Base-by-base conservation (phyloP, 1,284 basidiomycete genomes). In the Cerrena zonata region DNA sequence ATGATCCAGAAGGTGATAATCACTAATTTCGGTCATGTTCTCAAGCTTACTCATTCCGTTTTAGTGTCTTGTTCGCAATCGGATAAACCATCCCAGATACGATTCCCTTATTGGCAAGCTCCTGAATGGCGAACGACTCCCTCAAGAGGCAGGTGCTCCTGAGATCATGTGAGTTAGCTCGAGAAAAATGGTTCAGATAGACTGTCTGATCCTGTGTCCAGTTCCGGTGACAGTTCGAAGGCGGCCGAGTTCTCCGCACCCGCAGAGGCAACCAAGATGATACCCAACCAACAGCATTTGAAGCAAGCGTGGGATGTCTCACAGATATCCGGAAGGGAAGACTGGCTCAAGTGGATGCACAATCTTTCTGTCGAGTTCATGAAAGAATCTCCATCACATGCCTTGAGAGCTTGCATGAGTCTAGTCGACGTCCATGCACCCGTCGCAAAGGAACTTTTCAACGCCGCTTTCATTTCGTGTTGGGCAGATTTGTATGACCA, bases 271-370 rank as follows among this genome's bases (percentile, higher is more conserved):
- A 84, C 84, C 21, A 96, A 93, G 72, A 85, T 99, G 71, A 82
- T 87, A 0, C 94, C 98, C 49, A 99, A 99, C 65, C 96, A 99
- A 67, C 93, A 96, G 62, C 93, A 97, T 68, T 79, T 99, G 51
- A 98, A 97, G 70, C 86, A 92, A 59, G 94, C 94, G 0, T 99
- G 96, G 95, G 94, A 98, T 62, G 85, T 86, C 2, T 90, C 91
- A 2, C 80, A 83, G 54, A 78, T 94, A 5, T 76, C 80, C 13
- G 88, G 88, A 1, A 79, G 79, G 52, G 91, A 95, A 49, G 95
- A 99, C 61, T 99, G 96, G 96, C 74, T 82, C 23, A 93, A 95
- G 46, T 99, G 96, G 96, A 87, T 97, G 72, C 91, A 92, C 59
- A 80, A 90, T 19, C 78, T 99, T 12, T 89, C 93, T 4, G 90